Conservation (phyloP, 768 basidiomycete genomes). For the Hebeloma cylindrosporum region DNA sequence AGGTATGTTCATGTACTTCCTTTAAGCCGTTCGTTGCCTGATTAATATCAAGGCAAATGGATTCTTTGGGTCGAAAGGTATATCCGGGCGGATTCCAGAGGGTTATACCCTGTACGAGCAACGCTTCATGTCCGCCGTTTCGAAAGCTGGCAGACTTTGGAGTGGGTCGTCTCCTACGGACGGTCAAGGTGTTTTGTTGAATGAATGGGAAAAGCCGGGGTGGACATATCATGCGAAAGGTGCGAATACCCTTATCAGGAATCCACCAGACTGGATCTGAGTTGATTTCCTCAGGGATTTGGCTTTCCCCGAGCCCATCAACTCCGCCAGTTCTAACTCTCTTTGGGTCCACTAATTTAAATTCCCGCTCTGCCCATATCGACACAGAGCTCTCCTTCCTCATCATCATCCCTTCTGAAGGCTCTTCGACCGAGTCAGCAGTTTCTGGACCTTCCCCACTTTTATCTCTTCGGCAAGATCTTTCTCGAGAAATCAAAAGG, state of each 20-base stretch:
- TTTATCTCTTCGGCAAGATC: constrained; percentile 41
- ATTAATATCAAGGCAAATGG: constrained; percentile 77
- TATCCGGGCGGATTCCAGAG: constrained; percentile 93
- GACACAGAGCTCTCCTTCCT: constrained; percentile 92
- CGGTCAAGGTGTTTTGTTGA: constrained; percentile 61
- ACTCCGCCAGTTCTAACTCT: constrained; percentile 69
- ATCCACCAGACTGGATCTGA: not conserved
- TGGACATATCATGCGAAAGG: constrained; percentile 99
- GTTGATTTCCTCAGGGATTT: constrained; percentile 58
- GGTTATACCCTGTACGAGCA: constrained; percentile 90
- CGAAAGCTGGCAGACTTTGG: constrained; percentile 46
- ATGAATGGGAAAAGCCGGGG: constrained; percentile 83
- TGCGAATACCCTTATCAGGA: constrained; percentile 26
- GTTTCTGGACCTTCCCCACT: constrained; percentile 15
- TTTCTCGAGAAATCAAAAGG: constrained; percentile 54
- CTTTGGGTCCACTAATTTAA: constrained; percentile 94
- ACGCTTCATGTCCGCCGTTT: constrained; percentile 71
- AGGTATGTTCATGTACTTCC: constrained; percentile 49
- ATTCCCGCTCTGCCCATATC: constrained; percentile 85
- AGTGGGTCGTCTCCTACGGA: constrained; percentile 19
- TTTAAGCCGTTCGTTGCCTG: not conserved
- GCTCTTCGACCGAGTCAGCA: constrained; percentile 3
- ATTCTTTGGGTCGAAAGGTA: constrained; percentile 84
- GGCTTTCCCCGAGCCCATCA: constrained; percentile 64
- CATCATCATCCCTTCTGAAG: constrained; percentile 64